phyloP scores from a whole-genome alignment of 441 rosid genomes.

The Aquilaria agallochum region DNA sequence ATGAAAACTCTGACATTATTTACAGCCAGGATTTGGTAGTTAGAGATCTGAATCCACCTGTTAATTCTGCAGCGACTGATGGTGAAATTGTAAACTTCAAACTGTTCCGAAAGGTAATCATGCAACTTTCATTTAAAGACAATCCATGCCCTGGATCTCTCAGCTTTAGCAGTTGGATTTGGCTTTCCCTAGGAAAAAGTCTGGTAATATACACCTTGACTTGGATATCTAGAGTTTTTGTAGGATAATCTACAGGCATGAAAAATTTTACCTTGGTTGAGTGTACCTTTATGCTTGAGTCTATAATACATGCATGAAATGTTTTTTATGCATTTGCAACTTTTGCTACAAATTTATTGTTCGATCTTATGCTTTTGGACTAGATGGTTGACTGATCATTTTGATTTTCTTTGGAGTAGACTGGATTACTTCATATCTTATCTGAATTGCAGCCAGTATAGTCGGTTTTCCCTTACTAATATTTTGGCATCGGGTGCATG shows the following conservation, averaged over 20 bases:
- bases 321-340: too few relatives aligned
- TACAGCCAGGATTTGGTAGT: constrained; percentile 64
- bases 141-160: neutral
- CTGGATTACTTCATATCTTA: too few relatives aligned
- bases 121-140: neutral
- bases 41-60: constrained; percentile 32
- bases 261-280: too few relatives aligned
- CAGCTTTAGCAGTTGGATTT: neutral
- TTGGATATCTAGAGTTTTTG: too few relatives aligned
- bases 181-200: constrained; percentile 3
- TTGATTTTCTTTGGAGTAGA: too few relatives aligned
- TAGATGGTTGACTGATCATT: neutral
- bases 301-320: too few relatives aligned
- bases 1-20: constrained; percentile 58
- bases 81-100: constrained; percentile 58
- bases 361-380: neutral
- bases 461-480: neutral
- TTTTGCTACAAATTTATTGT: neutral
- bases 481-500: neutral
- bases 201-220: neutral
- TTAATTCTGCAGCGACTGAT: constrained; percentile 21
- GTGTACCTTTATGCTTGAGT: too few relatives aligned
- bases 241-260: too few relatives aligned
- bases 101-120: constrained; percentile 77
- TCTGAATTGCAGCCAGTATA: too few relatives aligned